Evolutionary conservation across 768 basidiomycete genomes (phyloP).

Genomic region (Suillus fuscotomentosus): DNA sequence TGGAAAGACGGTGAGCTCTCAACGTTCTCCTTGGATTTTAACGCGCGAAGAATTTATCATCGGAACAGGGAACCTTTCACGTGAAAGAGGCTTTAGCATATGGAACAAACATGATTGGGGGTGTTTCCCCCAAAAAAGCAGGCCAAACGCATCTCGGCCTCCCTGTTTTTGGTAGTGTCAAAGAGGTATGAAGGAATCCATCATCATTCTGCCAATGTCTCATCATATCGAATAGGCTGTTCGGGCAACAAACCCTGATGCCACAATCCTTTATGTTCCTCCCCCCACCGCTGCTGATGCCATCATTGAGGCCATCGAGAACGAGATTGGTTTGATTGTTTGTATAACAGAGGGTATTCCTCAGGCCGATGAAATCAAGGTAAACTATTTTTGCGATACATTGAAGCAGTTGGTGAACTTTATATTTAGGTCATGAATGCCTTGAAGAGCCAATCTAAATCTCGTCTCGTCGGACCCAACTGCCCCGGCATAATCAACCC

Average conservation of each 20-base stretch:
- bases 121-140: conserved; percentile 95
- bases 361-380: conserved; percentile 93
- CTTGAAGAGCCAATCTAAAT: conserved; percentile 89
- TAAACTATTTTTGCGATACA: conserved; percentile 29
- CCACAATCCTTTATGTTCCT: conserved; percentile 95
- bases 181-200: conserved; percentile 58
- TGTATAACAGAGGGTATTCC: conserved; percentile 99
- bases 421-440: conserved; percentile 80
- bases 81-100: conserved; percentile 89
- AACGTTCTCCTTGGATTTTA: background rate
- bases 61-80: conserved; percentile 89
- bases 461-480: conserved; percentile 96
- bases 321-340: conserved; percentile 96
- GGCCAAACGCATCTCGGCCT: conserved; percentile 94
- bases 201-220: conserved; percentile 4
- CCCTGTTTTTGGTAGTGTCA: conserved; percentile 90
- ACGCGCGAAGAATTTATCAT: conserved; percentile 6
- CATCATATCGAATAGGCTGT: conserved; percentile 62
- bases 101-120: conserved; percentile 97
- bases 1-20: conserved; percentile 80
- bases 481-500: conserved; percentile 99
- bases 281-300: conserved; percentile 96
- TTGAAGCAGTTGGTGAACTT: background rate
- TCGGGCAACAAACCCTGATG: conserved; percentile 82
- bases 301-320: conserved; percentile 98